phyloP scores from a whole-genome alignment of 1,284 basidiomycete genomes.

The Macrocystidia cucumis region DNA sequence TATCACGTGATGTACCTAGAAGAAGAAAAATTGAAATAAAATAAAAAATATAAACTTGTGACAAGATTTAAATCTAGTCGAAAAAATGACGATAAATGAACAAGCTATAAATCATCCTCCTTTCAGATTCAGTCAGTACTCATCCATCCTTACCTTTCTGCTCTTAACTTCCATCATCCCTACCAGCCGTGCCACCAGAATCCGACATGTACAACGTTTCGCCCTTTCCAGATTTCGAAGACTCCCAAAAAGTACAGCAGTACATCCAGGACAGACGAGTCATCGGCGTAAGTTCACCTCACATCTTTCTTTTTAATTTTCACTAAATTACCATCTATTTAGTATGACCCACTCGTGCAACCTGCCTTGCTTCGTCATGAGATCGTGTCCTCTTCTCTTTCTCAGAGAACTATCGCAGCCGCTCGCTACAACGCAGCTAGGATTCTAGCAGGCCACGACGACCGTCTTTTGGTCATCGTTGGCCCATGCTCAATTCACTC shows the following conservation, averaged over 20 bases:
- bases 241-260: constrained; percentile 51
- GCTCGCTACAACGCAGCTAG: constrained; percentile 76
- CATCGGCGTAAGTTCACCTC: constrained; percentile 49
- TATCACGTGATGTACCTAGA: no score
- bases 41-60: no score
- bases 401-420: constrained; percentile 66
- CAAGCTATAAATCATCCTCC: constrained; percentile 17
- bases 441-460: constrained; percentile 78
- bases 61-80: no score
- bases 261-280: constrained; percentile 75
- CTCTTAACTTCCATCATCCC: constrained; percentile 11
- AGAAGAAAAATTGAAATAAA: no score
- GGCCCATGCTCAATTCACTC: constrained; percentile 97
- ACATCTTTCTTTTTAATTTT: constrained; percentile 1
- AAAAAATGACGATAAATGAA: constrained; percentile 9
- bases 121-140: constrained; percentile 33
- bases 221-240: constrained; percentile 54
- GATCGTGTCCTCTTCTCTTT: constrained; percentile 50
- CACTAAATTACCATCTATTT: constrained; percentile 10
- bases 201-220: constrained; percentile 42
- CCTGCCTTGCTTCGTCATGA: constrained; percentile 87
- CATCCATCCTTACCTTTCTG: constrained; percentile 13
- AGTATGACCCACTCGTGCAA: constrained; percentile 93
- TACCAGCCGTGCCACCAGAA: constrained; percentile 27
- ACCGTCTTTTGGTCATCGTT: constrained; percentile 83